Evolutionary conservation across 805 yeast genomes (phyloP).

Genomic region (Hanseniaspora pseudoguilliermondii): DNA sequence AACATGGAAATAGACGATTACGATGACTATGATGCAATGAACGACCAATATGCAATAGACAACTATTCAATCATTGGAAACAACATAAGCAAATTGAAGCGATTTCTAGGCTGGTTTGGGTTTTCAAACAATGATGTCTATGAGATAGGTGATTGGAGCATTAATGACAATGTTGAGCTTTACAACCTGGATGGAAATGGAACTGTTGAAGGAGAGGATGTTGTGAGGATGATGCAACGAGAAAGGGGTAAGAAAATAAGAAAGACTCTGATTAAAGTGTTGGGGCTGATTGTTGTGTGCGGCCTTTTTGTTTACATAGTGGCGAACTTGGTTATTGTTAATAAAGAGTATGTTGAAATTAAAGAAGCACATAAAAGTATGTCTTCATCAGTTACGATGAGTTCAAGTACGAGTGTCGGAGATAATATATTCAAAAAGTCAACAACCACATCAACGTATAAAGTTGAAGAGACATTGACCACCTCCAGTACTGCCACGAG

Average conservation of each 20-base stretch:
- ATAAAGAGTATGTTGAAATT: background rate
- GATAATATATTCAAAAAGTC: background rate
- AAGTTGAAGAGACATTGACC: too few species aligned
- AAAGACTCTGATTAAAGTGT: background rate
- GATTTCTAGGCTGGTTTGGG: constrained; percentile 2
- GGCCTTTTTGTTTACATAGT: background rate
- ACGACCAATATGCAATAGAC: constrained; percentile 6
- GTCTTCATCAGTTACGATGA: too few species aligned
- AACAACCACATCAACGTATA: background rate
- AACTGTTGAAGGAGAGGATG: background rate
- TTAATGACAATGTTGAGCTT: constrained; percentile 4
- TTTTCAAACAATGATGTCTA: background rate
- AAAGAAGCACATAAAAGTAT: constrained; percentile 1
- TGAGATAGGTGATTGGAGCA: constrained; percentile 5
- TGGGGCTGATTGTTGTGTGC: background rate
- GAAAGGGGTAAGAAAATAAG: background rate
- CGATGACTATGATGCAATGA: constrained; percentile 1
- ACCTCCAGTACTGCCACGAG: background rate
- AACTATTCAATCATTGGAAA: constrained; percentile 5
- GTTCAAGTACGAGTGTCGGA: background rate
- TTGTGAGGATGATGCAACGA: background rate
- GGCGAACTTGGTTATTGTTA: background rate
- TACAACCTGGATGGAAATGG: constrained; percentile 1
- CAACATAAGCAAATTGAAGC: constrained; percentile 1
- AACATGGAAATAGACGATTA: constrained; percentile 2